Conservation (phyloP, 2,329 filamentous ascomycete species). For the Colletotrichum tabaci region DNA sequence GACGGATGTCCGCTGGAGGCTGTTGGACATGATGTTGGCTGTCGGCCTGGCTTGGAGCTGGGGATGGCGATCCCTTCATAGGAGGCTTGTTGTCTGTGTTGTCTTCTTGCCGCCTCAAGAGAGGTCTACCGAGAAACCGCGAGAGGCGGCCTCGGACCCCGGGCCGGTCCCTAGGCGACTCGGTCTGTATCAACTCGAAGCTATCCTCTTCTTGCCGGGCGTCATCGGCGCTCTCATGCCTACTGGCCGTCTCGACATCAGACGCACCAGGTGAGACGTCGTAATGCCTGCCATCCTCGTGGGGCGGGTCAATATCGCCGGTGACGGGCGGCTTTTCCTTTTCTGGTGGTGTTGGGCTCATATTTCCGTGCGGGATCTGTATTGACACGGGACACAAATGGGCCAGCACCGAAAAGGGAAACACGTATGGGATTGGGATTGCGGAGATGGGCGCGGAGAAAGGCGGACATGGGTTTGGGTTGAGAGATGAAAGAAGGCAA, state of each 20-base stretch:
- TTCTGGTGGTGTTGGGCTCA: slow-evolving; percentile 21
- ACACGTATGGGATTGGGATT: too few relatives aligned
- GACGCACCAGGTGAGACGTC: neutral
- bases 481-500: neutral
- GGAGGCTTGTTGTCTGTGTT: too few relatives aligned
- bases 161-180: neutral
- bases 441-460: neutral
- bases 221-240: neutral
- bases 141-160: neutral
- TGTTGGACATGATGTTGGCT: too few relatives aligned
- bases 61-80: neutral
- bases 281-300: neutral
- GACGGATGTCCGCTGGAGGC: neutral
- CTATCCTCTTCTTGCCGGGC: neutral
- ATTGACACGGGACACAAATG: too few relatives aligned
- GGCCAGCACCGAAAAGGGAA: too few relatives aligned
- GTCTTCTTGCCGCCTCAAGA: neutral
- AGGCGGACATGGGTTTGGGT: neutral
- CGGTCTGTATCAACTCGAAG: neutral
- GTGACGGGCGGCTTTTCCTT: slow-evolving; percentile 5
- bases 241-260: neutral
- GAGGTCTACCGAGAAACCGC: neutral
- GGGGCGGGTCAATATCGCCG: neutral
- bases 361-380: neutral
- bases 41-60: neutral